Conservation (phyloP, 83 land plant genomes). For the Larix sibirica region DNA sequence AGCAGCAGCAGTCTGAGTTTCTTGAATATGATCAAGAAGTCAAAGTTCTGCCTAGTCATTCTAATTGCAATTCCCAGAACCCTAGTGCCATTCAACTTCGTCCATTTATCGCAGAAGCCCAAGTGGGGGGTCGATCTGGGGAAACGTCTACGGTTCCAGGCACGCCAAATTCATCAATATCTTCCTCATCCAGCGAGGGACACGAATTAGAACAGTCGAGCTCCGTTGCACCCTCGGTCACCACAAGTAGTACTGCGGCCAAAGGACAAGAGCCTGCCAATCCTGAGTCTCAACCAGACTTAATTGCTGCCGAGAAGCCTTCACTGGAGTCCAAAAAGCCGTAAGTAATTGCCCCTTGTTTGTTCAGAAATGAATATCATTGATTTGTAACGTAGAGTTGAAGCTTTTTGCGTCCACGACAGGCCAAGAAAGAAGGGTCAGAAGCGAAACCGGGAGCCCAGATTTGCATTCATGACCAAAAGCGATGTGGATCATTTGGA, state of each 20-base stretch:
- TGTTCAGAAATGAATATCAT: background rate
- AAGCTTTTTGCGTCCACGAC: conserved; percentile 5
- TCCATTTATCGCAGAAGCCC: background rate
- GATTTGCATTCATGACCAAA: conserved; percentile 53
- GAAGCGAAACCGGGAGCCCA: conserved; percentile 36
- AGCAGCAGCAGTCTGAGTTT: background rate
- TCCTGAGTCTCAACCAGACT: background rate
- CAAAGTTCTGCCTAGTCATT: background rate
- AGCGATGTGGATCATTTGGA: conserved; percentile 59
- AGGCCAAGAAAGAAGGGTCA: conserved; percentile 49
- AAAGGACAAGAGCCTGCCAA: background rate
- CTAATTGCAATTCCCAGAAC: background rate
- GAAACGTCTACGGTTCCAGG: conserved; percentile 7
- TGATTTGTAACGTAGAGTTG: no score
- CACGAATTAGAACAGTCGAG: background rate
- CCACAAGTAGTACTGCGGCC: background rate
- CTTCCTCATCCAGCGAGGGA: conserved; percentile 38
- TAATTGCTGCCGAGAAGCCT: background rate
- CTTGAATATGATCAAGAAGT: background rate
- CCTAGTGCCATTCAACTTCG: no score
- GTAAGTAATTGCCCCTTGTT: conserved; percentile 8
- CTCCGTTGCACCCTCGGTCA: background rate
- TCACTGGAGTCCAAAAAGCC: conserved; percentile 14
- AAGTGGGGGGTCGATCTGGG: background rate
- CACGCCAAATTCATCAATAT: conserved; percentile 41